Evolutionary conservation across 2,329 filamentous ascomycete genomes (phyloP).

Genomic region (Hawksworthiomyces lignivorus): DNA sequence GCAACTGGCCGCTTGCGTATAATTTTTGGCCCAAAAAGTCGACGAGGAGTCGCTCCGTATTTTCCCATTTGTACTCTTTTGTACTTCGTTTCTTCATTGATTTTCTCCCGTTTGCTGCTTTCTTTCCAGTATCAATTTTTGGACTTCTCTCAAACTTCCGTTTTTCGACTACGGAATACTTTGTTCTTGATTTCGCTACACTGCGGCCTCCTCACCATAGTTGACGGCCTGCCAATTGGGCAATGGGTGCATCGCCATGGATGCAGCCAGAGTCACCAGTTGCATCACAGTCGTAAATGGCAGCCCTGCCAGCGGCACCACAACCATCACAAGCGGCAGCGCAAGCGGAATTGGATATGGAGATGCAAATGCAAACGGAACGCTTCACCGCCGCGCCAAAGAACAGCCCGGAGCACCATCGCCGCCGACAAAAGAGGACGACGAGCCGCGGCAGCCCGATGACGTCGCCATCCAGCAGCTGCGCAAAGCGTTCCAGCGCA

Average conservation of each 20-base stretch:
- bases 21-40: too few species aligned
- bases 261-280: conserved; percentile 10
- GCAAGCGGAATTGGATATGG: too few species aligned
- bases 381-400: neutral
- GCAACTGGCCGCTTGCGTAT: too few species aligned
- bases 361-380: neutral
- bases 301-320: conserved; percentile 2
- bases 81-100: neutral
- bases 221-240: conserved; percentile 7
- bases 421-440: neutral
- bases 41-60: too few species aligned
- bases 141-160: too few species aligned
- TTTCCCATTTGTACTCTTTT: too few species aligned
- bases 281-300: neutral
- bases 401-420: neutral
- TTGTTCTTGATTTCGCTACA: too few species aligned
- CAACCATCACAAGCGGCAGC: conserved; percentile 8
- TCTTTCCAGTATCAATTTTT: too few species aligned
- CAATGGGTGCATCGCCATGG: conserved; percentile 12
- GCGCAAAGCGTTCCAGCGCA: conserved; percentile 41
- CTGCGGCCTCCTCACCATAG: too few species aligned
- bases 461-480: conserved; percentile 19
- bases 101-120: too few species aligned
- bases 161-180: too few species aligned
- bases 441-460: conserved; percentile 13